Evolutionary conservation across 805 yeast species (phyloP).

Genomic region (Brettanomyces custersianus): DNA sequence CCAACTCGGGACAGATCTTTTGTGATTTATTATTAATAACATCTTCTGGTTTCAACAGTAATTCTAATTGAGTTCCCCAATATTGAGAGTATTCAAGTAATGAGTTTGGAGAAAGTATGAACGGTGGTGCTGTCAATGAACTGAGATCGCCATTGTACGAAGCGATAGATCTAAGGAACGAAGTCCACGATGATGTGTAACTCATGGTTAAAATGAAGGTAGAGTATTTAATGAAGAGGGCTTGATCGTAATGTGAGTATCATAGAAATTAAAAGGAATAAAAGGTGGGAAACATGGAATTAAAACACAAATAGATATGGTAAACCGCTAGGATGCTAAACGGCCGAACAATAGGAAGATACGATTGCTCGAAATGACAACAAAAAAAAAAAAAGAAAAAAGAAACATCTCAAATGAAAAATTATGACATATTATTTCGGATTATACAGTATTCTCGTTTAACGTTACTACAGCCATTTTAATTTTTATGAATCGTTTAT

Average conservation of each 20-base stretch:
- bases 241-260: too few species aligned
- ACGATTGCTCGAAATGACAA: not conserved
- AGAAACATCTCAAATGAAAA: too few species aligned
- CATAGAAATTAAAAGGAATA: too few species aligned
- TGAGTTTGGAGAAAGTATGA: constrained; percentile 85
- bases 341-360: not conserved
- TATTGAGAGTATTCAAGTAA: constrained; percentile 87
- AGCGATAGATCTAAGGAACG: constrained; percentile 83
- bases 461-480: too few species aligned
- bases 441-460: too few species aligned
- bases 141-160: constrained; percentile 91
- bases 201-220: constrained; percentile 2
- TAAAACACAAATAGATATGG: too few species aligned
- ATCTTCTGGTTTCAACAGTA: constrained; percentile 64
- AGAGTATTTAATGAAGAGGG: not conserved
- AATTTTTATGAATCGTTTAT: too few species aligned
- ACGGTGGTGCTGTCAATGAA: constrained; percentile 94
- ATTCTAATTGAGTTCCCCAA: constrained; percentile 91
- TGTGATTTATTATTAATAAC: constrained; percentile 30
- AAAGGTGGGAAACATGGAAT: too few species aligned
- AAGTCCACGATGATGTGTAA: constrained; percentile 65
- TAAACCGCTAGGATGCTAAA: too few species aligned
- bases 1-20: constrained; percentile 42
- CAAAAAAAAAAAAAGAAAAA: not conserved
- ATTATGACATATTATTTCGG: too few species aligned